Evolutionary conservation across 306 rosid genomes (phyloP), one percentile per base, ranked within the genome.

Genomic region (Vicia sativa): DNA sequence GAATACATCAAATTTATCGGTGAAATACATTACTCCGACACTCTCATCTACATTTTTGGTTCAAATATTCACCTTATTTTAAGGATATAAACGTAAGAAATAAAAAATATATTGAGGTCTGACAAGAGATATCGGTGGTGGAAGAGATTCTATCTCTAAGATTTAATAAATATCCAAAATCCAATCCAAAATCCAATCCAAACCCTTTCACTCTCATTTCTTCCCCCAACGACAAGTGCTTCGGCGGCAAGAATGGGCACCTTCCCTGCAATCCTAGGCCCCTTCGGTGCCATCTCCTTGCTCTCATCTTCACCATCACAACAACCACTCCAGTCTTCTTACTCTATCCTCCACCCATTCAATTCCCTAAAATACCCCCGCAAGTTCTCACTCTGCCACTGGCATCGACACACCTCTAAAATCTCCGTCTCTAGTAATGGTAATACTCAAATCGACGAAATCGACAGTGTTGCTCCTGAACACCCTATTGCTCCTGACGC

Each of bases 231-330:
- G 6, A 2, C 11, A 34, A 34, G 6, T 16, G 35, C 14, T 5
- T 23, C 12, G 44, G 11, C 10, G 44, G 44, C 0, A 43, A 63
- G 0, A 62, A 79, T 89, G 96, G 84, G 83, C 56, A 56, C 80
- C 34, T 83, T 81, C 75, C 35, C 82, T 57, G 61, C 87, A 43
- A 80, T 87, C 0, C 72, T 86, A 2, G 79, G 83, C 0, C 82
- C 93, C n/a, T 38, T 78, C 65, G 60, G 83, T 0, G 48, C 75
- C 76, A 14, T 82, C 29, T 86, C 81, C 29, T 77, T 75, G 29
- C 64, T 75, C 72, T 79, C 91, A 12, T 48, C 72, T 61, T 72
- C 76, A 7, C 72, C 81, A 55, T 58, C 64, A 6, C 72, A 88
- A 6, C 71, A 88, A 7, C 71, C 86, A 43, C 35, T 65, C 12